Evolutionary conservation across 176 grass and related monocot species (phyloP).

Genomic region (Aegilops umbellulata): DNA sequence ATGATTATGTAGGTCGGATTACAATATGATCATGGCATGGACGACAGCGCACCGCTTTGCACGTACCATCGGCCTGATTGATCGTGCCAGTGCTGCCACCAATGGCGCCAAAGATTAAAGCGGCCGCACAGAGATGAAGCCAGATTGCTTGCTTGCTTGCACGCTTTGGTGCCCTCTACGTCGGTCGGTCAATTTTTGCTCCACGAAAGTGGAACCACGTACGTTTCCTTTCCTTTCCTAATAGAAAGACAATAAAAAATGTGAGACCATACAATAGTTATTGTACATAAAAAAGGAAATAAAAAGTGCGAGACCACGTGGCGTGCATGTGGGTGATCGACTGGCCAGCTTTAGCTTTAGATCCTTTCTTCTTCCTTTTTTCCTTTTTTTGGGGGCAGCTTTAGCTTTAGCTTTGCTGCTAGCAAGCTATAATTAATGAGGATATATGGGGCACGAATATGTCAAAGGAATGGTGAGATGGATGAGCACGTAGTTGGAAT

Average conservation of each 20-base stretch:
- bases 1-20: too few relatives aligned
- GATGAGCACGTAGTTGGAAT: too few relatives aligned
- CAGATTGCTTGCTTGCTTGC: neutral
- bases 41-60: neutral
- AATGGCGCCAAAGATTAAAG: neutral
- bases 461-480: slow-evolving; percentile 1
- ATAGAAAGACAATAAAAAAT: too few relatives aligned
- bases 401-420: too few relatives aligned
- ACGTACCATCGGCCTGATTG: neutral
- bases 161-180: too few relatives aligned
- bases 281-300: too few relatives aligned
- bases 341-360: too few relatives aligned
- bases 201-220: neutral
- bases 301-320: too few relatives aligned
- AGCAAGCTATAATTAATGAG: neutral
- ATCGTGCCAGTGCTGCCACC: neutral
- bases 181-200: neutral
- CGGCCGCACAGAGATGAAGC: neutral
- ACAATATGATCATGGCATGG: neutral
- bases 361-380: too few relatives aligned
- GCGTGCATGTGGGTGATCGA: too few relatives aligned
- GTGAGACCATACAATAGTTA: too few relatives aligned
- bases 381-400: too few relatives aligned
- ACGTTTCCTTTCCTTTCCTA: neutral
- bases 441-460: neutral